Conservation (phyloP, 2,329 filamentous ascomycete genomes). For the Colletotrichum tropicicola region DNA sequence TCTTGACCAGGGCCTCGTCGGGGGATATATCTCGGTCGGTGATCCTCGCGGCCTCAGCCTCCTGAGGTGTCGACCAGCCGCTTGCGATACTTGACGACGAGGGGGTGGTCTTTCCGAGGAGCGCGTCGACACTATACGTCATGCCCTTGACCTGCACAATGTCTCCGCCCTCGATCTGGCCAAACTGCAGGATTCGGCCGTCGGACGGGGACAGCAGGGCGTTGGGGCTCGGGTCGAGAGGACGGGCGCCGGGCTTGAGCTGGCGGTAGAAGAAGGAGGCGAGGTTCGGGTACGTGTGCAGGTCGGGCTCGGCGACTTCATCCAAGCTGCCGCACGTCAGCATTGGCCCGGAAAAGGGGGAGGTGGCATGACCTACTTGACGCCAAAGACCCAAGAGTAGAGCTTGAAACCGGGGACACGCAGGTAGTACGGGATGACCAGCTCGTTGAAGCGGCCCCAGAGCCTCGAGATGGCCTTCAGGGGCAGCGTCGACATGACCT, state of each 20-base stretch:
- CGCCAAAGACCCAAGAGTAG: constrained; percentile 91
- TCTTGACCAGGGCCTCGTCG: constrained; percentile 74
- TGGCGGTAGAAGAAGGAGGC: constrained; percentile 97
- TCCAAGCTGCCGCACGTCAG: constrained; percentile 67
- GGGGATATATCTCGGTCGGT: constrained; percentile 45
- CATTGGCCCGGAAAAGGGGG: constrained; percentile 1
- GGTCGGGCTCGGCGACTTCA: constrained; percentile 88
- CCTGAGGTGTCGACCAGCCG: constrained; percentile 37
- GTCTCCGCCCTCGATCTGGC: constrained; percentile 89
- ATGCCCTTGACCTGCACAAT: constrained; percentile 99
- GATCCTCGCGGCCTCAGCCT: constrained; percentile 35
- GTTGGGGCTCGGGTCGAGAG: constrained; percentile 82
- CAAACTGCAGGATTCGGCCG: constrained; percentile 90
- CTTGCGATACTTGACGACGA: constrained; percentile 62
- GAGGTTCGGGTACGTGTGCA: constrained; percentile 90
- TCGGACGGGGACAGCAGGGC: constrained; percentile 90
- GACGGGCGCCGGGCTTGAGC: constrained; percentile 87
- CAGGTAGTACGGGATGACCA: constrained; percentile 87
- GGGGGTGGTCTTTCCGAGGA: constrained; percentile 77
- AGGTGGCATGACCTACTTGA: constrained; percentile 61
- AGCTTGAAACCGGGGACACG: constrained; percentile 91
- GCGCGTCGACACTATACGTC: constrained; percentile 94
- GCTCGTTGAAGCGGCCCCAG: constrained; percentile 92
- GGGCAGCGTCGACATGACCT: constrained; percentile 92
- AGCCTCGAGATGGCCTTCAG: constrained; percentile 89